These are phyloP conservation scores for Chlorella sp. DNA, from an alignment of 139 green algal genomes.

Conservation along the genomic window DNA sequence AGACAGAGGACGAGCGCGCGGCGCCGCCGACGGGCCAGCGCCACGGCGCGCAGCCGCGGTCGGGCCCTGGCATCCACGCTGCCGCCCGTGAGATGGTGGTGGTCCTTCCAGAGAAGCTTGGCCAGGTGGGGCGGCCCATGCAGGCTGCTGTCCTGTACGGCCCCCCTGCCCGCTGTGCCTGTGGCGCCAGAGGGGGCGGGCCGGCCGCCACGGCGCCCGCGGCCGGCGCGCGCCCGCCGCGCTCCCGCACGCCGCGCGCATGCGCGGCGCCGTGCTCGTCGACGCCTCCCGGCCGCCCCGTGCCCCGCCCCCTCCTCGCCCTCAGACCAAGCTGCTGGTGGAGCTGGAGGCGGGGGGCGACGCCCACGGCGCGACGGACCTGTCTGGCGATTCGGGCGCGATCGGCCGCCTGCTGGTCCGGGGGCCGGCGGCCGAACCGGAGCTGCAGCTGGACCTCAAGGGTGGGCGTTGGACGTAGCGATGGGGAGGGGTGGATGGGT, in stretches of 20 bases:
- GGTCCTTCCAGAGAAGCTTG: constrained; percentile 27
- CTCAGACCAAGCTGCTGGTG: constrained; percentile 26
- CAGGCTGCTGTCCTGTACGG: too few species aligned
- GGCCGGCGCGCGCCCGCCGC: too few species aligned
- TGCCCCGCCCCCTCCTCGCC: neutral
- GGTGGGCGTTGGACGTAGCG: too few species aligned
- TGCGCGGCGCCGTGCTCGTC: too few species aligned
- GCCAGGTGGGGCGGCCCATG: too few species aligned
- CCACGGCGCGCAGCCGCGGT: neutral
- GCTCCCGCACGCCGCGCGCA: too few species aligned
- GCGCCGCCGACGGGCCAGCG: neutral
- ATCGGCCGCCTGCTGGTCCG: constrained; percentile 34
- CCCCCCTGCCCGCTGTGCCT: too few species aligned
- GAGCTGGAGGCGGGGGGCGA: constrained; percentile 19
- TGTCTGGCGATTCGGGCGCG: constrained; percentile 40
- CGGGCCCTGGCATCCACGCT: neutral
- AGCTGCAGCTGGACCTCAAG: constrained; percentile 37
- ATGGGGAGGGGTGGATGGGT: too few species aligned
- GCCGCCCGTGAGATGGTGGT: constrained; percentile 3
- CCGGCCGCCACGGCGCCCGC: too few species aligned
- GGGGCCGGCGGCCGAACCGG: constrained; percentile 5
- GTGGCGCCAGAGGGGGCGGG: too few species aligned
- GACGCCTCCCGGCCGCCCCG: neutral
- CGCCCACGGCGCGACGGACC: constrained; percentile 30
- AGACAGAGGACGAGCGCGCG: neutral